Base-by-base conservation (phyloP, 2,329 filamentous ascomycete genomes). In the Neocatenulostroma microsporum region DNA sequence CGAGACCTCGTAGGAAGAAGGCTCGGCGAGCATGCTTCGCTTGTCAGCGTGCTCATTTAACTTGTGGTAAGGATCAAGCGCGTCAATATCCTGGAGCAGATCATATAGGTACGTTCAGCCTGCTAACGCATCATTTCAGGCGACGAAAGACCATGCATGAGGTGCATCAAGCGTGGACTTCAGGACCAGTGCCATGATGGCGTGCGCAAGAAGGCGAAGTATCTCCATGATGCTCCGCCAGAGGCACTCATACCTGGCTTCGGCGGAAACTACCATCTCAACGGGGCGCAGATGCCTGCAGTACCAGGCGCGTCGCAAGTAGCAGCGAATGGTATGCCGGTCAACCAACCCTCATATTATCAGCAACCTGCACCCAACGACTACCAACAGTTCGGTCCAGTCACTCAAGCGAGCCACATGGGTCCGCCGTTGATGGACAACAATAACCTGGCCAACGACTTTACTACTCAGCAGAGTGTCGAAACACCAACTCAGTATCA, bases 181-280 rank as follows among this genome's bases (percentile, higher is more conserved):
- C 84, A 87, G 54, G 87, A 94, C 59, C 78, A 78, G 43, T 98
- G 91, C 57, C 87, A 94, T 61, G 91, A 98, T 58, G 91, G 91
- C 36, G 87, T 96, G 34, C 82, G 91, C 46, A 98, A 98, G 65
- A 98, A 96, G 72, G 91, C 91, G 35, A 98, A 98, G 62, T 98
- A 98, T 62, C 82, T 98, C 39, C 88, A 96, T 57, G 91, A 96
- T 71, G 87, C 89, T 18, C 88, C 89, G 23, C 78, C 86, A 35
- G 87, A 93, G 59, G 87, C 87, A 30, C 70, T 95, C 44, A 76
- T 89, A 57, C 85, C 88, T n/a, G 86, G 91, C 27, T 73, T 91
- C 31, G 80, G 81, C 4, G 77, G 80, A 20, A 78, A 73, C 44
- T 84, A 82, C 54, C 74, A 48, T 13, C 36, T 50, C 39, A 47